Conservation (phyloP, 1,284 basidiomycete species). For the Cerrena zonata region DNA sequence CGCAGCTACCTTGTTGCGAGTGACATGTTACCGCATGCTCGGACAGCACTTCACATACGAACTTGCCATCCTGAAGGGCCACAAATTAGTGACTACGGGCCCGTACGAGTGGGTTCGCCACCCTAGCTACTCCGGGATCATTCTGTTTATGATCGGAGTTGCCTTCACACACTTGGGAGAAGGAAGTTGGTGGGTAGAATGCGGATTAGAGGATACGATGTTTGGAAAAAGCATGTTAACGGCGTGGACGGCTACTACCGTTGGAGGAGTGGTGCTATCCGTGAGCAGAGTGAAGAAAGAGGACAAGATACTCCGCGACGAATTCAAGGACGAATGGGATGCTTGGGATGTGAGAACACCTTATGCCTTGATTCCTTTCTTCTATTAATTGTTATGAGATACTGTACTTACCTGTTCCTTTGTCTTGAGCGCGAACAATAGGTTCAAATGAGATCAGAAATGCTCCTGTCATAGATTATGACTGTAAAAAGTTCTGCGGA, state of each 20-base stretch:
- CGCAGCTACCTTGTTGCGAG: background rate
- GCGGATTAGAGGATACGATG: background rate
- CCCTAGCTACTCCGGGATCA: slow-evolving; percentile 9
- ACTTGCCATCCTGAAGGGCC: slow-evolving; percentile 8
- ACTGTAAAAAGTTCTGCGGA: background rate
- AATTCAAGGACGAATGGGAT: slow-evolving; percentile 8
- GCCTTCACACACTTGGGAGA: background rate
- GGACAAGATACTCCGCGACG: slow-evolving; percentile 4
- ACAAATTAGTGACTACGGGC: slow-evolving; percentile 10
- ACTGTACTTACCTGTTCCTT: background rate
- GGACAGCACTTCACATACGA: slow-evolving; percentile 13
- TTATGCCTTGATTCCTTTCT: slow-evolving; percentile 5
- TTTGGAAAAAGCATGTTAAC: background rate
- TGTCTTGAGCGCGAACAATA: background rate
- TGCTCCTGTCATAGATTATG: background rate
- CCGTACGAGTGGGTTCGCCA: slow-evolving; percentile 12
- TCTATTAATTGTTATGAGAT: slow-evolving; percentile 3
- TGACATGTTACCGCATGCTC: slow-evolving; percentile 8
- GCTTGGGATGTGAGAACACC: slow-evolving; percentile 4
- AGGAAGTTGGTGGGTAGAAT: slow-evolving; percentile 1
- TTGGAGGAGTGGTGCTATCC: background rate
- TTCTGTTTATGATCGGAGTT: slow-evolving; percentile 3
- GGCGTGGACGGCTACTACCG: background rate
- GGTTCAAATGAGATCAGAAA: background rate
- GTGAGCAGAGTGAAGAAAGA: slow-evolving; percentile 3